Evolutionary conservation across 1,284 basidiomycete species (phyloP).

Genomic region (Cyathus pygmaeus): DNA sequence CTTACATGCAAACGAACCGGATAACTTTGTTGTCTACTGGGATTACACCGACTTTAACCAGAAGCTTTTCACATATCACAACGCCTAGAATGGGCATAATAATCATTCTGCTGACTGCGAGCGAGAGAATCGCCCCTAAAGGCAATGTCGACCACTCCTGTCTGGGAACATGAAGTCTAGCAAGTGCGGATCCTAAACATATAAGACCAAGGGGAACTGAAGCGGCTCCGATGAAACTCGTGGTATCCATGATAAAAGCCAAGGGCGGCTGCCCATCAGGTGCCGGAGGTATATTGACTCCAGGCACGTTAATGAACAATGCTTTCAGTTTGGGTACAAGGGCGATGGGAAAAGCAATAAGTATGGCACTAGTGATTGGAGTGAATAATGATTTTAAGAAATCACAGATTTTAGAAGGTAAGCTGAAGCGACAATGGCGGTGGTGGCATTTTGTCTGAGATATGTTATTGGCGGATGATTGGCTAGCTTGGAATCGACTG

Average conservation of each 20-base stretch:
- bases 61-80: constrained; percentile 60
- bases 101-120: constrained; percentile 74
- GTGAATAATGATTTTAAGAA: constrained; percentile 57
- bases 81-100: constrained; percentile 78
- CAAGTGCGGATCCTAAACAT: constrained; percentile 79
- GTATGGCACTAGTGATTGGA: constrained; percentile 71
- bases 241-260: constrained; percentile 71
- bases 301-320: constrained; percentile 68
- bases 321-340: constrained; percentile 77
- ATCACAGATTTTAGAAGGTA: constrained; percentile 15
- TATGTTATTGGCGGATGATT: too few species aligned
- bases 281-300: constrained; percentile 63
- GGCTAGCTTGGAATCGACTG: too few species aligned
- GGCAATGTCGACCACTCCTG: constrained; percentile 67
- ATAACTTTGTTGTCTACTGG: constrained; percentile 67
- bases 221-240: constrained; percentile 76
- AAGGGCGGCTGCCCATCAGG: constrained; percentile 84
- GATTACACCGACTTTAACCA: constrained; percentile 62
- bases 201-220: constrained; percentile 80
- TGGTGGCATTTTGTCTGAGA: too few species aligned
- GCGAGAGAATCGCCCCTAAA: constrained; percentile 67
- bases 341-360: constrained; percentile 74
- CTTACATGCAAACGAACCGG: constrained; percentile 78
- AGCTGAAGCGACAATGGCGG: background rate
- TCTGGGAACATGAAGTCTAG: constrained; percentile 67